These are phyloP conservation scores for Suhomyces maxii DNA, from an alignment of 1,139 yeast genomes.

Conservation along the genomic window DNA sequence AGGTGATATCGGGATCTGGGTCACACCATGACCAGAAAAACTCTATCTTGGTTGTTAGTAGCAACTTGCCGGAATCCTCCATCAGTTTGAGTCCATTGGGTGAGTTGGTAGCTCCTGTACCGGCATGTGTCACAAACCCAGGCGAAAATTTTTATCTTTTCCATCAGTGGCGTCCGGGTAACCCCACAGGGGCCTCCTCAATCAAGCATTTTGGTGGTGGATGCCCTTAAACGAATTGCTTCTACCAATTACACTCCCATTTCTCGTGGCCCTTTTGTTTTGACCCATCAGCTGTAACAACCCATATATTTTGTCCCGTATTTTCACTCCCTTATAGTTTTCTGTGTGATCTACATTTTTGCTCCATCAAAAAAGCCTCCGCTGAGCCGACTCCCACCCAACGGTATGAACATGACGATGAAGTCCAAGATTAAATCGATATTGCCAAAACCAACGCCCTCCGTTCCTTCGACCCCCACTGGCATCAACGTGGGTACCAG, in stretches of 20 bases:
- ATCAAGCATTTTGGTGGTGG: background rate
- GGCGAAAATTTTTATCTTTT: constrained; percentile 30
- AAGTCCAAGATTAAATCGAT: constrained; percentile 41
- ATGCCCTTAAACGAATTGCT: background rate
- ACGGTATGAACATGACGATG: constrained; percentile 37
- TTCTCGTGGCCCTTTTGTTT: too few relatives aligned
- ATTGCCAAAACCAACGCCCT: constrained; percentile 32
- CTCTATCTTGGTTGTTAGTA: too few relatives aligned
- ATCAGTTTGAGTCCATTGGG: too few relatives aligned
- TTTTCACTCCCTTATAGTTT: too few relatives aligned
- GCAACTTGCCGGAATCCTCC: too few relatives aligned
- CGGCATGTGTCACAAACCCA: background rate
- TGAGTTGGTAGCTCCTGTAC: background rate
- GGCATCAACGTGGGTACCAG: constrained; percentile 8
- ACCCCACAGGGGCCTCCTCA: constrained; percentile 3
- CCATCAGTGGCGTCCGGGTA: constrained; percentile 26
- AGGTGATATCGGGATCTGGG: too few relatives aligned
- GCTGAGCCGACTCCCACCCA: background rate
- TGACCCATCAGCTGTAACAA: too few relatives aligned
- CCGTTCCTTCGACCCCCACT: constrained; percentile 16
- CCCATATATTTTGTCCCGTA: too few relatives aligned
- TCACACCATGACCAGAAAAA: too few relatives aligned
- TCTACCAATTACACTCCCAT: background rate
- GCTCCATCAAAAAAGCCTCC: background rate
- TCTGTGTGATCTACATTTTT: background rate